Evolutionary conservation across 1,284 basidiomycete genomes (phyloP).

Genomic region (Inonotus obliquus): DNA sequence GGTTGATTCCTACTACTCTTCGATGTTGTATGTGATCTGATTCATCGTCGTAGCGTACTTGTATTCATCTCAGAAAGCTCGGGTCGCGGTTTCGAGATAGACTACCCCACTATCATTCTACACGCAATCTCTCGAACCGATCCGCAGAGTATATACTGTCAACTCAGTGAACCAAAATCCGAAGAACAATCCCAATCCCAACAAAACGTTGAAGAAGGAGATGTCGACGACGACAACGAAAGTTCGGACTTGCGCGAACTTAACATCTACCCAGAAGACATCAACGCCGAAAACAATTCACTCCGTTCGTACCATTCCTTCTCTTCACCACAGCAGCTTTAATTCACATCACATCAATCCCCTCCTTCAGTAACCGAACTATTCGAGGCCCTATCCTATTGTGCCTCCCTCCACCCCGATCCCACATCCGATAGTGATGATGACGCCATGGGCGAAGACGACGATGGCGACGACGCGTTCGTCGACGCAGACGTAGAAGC

Average conservation of each 20-base stretch:
- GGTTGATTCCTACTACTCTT: slow-evolving; percentile 25
- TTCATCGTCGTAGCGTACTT: slow-evolving; percentile 49
- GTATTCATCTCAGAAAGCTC: slow-evolving; percentile 64
- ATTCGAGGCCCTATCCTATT: slow-evolving; percentile 84
- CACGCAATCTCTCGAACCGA: slow-evolving; percentile 80
- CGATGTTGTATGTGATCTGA: background rate
- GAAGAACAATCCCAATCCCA: slow-evolving; percentile 5
- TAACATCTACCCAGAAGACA: slow-evolving; percentile 58
- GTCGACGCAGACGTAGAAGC: slow-evolving; percentile 45
- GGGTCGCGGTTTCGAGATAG: slow-evolving; percentile 71
- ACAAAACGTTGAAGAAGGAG: slow-evolving; percentile 28
- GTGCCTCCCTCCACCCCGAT: slow-evolving; percentile 89
- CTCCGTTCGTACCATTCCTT: slow-evolving; percentile 9
- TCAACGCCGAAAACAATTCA: slow-evolving; percentile 47
- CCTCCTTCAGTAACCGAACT: slow-evolving; percentile 69
- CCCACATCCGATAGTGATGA: slow-evolving; percentile 46
- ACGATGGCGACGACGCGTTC: slow-evolving; percentile 59
- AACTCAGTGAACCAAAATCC: slow-evolving; percentile 64
- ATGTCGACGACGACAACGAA: slow-evolving; percentile 47
- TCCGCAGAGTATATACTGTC: slow-evolving; percentile 79
- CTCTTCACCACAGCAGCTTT: slow-evolving; percentile 1
- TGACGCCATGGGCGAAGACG: slow-evolving; percentile 56
- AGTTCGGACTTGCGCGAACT: slow-evolving; percentile 69
- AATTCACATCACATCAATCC: slow-evolving; percentile 1
- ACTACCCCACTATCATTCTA: slow-evolving; percentile 82